phyloP scores from a whole-genome alignment of 768 basidiomycete species.

The Pulveroboletus sp. region DNA sequence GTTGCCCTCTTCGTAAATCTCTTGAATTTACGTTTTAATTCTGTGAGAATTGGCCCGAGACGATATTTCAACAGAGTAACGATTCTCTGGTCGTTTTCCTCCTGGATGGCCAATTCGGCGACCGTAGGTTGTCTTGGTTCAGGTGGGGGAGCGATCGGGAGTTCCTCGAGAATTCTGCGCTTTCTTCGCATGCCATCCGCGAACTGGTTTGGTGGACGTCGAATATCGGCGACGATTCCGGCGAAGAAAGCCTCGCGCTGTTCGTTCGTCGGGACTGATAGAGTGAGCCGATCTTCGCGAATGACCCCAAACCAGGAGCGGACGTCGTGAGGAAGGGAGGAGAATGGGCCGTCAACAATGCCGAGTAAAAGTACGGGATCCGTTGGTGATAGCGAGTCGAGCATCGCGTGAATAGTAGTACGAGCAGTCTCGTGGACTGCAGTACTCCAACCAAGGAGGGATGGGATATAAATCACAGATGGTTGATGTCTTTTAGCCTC shows the following conservation, averaged over 20 bases:
- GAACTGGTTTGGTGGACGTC: slow-evolving; percentile 79
- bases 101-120: slow-evolving; percentile 77
- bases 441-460: slow-evolving; percentile 79
- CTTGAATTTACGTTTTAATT: slow-evolving; percentile 91
- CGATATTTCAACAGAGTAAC: slow-evolving; percentile 83
- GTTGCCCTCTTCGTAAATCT: slow-evolving; percentile 77
- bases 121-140: slow-evolving; percentile 79
- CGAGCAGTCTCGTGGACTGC: slow-evolving; percentile 82
- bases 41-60: slow-evolving; percentile 84
- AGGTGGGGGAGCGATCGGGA: slow-evolving; percentile 86
- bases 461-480: slow-evolving; percentile 92
- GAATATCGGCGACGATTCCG: slow-evolving; percentile 62
- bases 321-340: slow-evolving; percentile 74
- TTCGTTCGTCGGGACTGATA: slow-evolving; percentile 47
- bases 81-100: slow-evolving; percentile 73
- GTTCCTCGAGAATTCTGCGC: slow-evolving; percentile 78
- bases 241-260: slow-evolving; percentile 76
- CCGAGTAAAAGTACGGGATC: slow-evolving; percentile 94
- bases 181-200: slow-evolving; percentile 83
- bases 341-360: slow-evolving; percentile 74
- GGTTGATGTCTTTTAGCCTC: slow-evolving; percentile 98
- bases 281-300: slow-evolving; percentile 68
- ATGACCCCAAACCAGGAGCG: slow-evolving; percentile 85
- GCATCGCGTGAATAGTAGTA: slow-evolving; percentile 82
- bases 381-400: slow-evolving; percentile 85